phyloP scores from a whole-genome alignment of 208 protist species.

The Leishmania martiniquensis region DNA sequence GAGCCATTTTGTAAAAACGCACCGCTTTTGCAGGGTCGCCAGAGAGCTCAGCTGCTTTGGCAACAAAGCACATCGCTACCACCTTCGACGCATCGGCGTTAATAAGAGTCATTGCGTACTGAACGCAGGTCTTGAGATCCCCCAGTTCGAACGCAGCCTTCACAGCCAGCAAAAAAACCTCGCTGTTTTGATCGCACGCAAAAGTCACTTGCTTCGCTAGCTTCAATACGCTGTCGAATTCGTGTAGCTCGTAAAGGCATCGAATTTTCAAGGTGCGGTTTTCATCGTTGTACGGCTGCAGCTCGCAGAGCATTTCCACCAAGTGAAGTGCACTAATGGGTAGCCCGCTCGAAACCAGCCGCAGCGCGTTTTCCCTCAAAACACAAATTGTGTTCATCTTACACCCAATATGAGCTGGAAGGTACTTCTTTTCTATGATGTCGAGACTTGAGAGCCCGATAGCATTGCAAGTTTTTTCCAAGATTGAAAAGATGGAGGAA shows the following conservation, averaged over 20 bases:
- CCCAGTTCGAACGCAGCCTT: constrained; percentile 79
- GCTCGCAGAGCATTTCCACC: constrained; percentile 65
- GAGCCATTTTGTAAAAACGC: constrained; percentile 62
- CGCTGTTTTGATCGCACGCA: constrained; percentile 29
- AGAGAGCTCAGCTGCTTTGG: constrained; percentile 72
- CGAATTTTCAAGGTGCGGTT: constrained; percentile 52
- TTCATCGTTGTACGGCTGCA: constrained; percentile 30
- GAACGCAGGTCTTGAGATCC: constrained; percentile 55
- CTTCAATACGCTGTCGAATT: constrained; percentile 69
- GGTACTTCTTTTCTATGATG: not conserved
- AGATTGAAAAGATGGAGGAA: not conserved
- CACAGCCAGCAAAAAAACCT: constrained; percentile 51
- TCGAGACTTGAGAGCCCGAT: not conserved
- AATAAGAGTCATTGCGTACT: constrained; percentile 40
- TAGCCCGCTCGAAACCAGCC: constrained; percentile 57
- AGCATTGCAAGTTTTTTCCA: not conserved
- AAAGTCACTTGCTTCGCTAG: constrained; percentile 36
- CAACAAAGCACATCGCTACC: constrained; percentile 71
- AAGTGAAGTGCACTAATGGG: constrained; percentile 67
- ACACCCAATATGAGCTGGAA: not conserved
- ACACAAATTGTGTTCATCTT: constrained; percentile 20
- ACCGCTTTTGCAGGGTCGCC: constrained; percentile 62
- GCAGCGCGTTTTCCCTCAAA: constrained; percentile 28
- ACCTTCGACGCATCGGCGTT: constrained; percentile 35
- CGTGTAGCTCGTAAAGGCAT: constrained; percentile 62